Percentiles rank a stretch among this genome's conserved stretches.
phyloP scores from a whole-genome alignment of 371 early-diverging fungal species.

The Mucor indicus region DNA sequence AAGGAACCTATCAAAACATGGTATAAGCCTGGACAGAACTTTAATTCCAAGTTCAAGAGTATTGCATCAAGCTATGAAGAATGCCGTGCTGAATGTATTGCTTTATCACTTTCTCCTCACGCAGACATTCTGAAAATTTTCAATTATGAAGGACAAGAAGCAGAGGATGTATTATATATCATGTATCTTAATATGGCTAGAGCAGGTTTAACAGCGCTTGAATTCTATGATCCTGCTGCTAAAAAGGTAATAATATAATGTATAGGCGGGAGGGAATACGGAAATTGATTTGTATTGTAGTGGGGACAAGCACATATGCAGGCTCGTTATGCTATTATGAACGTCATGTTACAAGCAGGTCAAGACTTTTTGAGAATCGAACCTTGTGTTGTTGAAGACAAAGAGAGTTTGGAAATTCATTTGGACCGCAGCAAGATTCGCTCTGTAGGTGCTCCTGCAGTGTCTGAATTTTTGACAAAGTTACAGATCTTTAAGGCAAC shows the following conservation, averaged over 20 bases:
- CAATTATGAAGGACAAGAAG: slow-evolving; percentile 43
- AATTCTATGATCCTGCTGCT: slow-evolving; percentile 49
- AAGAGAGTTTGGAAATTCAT: slow-evolving; percentile 36
- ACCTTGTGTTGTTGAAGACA: slow-evolving; percentile 20
- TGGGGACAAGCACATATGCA: slow-evolving; percentile 67
- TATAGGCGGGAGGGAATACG: background rate
- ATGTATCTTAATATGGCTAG: slow-evolving; percentile 62
- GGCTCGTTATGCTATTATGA: slow-evolving; percentile 62
- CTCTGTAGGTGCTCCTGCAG: slow-evolving; percentile 51
- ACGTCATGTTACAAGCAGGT: slow-evolving; percentile 50
- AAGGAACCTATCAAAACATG: slow-evolving; percentile 45
- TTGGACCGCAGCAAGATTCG: slow-evolving; percentile 53
- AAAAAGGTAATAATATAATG: slow-evolving; percentile 30
- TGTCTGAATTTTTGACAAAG: slow-evolving; percentile 51
- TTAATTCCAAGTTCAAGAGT: slow-evolving; percentile 51
- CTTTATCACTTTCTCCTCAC: slow-evolving; percentile 47
- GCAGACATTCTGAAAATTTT: slow-evolving; percentile 50
- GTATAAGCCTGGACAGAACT: slow-evolving; percentile 64
- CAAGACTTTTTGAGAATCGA: slow-evolving; percentile 36
- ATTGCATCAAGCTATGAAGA: slow-evolving; percentile 53
- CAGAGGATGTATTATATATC: slow-evolving; percentile 51
- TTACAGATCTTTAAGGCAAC: slow-evolving; percentile 61
- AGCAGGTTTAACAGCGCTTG: slow-evolving; percentile 53
- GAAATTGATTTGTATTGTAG: slow-evolving; percentile 8
- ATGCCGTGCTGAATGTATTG: slow-evolving; percentile 67